Conservation (phyloP, 768 basidiomycete genomes). For the Podaxis pistillaris region DNA sequence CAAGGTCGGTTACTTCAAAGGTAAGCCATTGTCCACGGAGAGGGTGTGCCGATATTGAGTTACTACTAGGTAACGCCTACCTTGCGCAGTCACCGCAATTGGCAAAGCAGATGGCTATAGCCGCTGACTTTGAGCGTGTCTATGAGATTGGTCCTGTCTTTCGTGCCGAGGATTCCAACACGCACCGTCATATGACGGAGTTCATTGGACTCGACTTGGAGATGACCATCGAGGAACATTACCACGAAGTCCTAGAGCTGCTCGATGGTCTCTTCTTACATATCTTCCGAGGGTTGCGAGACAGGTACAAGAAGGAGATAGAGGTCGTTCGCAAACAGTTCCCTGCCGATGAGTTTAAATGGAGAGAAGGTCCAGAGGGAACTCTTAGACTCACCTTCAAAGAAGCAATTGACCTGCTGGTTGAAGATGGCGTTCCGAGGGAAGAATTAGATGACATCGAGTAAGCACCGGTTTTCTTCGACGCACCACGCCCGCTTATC, state of each 20-base stretch:
- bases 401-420: constrained; percentile 85
- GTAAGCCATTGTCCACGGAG: constrained; percentile 31
- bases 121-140: constrained; percentile 96
- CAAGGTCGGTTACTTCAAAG: constrained; percentile 98
- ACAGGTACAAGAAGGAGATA: constrained; percentile 80
- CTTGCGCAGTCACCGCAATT: constrained; percentile 97
- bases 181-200: constrained; percentile 97
- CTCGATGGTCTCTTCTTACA: constrained; percentile 83
- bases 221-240: constrained; percentile 98
- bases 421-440: constrained; percentile 79
- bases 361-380: constrained; percentile 86
- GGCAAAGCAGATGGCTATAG: constrained; percentile 99
- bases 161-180: constrained; percentile 96
- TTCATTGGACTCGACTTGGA: constrained; percentile 99
- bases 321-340: constrained; percentile 80
- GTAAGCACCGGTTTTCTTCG: constrained; percentile 36
- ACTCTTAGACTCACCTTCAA: constrained; percentile 84
- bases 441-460: constrained; percentile 88
- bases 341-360: constrained; percentile 95
- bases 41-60: not conserved
- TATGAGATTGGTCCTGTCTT: constrained; percentile 98
- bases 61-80: constrained; percentile 71
- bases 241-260: constrained; percentile 94
- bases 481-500: constrained; percentile 4
- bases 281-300: constrained; percentile 83